These are phyloP conservation scores for Monosporozyma siamensis DNA, from an alignment of 805 yeast species.

Conservation along the genomic window DNA sequence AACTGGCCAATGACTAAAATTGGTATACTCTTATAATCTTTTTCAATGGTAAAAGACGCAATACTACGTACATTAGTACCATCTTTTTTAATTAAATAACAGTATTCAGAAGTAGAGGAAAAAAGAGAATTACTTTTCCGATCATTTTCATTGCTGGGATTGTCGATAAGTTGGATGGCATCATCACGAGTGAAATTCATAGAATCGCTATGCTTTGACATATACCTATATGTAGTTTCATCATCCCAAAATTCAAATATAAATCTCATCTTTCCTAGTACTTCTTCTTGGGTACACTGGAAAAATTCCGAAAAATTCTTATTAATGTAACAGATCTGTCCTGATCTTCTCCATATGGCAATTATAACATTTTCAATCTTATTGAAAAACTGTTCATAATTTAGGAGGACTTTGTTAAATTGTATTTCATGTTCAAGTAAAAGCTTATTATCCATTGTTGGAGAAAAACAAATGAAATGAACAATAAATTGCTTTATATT, in stretches of 20 bases:
- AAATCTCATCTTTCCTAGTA: slow-evolving; percentile 52
- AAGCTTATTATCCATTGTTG: slow-evolving; percentile 63
- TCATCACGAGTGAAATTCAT: background rate
- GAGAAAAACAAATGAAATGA: slow-evolving; percentile 67
- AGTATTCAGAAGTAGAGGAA: background rate
- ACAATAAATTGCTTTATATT: slow-evolving; percentile 44
- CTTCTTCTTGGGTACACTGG: slow-evolving; percentile 49
- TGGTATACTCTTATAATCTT: slow-evolving; percentile 78
- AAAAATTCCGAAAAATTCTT: slow-evolving; percentile 64
- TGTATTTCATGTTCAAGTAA: slow-evolving; percentile 51
- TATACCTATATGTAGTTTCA: slow-evolving; percentile 34
- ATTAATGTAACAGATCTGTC: slow-evolving; percentile 73
- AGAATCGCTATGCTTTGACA: background rate
- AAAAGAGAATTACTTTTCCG: background rate
- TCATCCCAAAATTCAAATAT: slow-evolving; percentile 81
- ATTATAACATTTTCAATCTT: slow-evolving; percentile 63
- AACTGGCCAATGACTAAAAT: slow-evolving; percentile 78
- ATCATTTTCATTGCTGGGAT: background rate
- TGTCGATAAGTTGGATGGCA: background rate
- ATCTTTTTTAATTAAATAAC: background rate
- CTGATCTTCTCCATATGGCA: slow-evolving; percentile 78
- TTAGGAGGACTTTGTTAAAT: slow-evolving; percentile 47
- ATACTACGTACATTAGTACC: background rate
- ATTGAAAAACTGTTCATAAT: slow-evolving; percentile 41
- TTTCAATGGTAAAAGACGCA: slow-evolving; percentile 45